Evolutionary conservation across 176 grass and related monocot species (phyloP).

Genomic region (Panicum miliaceum): DNA sequence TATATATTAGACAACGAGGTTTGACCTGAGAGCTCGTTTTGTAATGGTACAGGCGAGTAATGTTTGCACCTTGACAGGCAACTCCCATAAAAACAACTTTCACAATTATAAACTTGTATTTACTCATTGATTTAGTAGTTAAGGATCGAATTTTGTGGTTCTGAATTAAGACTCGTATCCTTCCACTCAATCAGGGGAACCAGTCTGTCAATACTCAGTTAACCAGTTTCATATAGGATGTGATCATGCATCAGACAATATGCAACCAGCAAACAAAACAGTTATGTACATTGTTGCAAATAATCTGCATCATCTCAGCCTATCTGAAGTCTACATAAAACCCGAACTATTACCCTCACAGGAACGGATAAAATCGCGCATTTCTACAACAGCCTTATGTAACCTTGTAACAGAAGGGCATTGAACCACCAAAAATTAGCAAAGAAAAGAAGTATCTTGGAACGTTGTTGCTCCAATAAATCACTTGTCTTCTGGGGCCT

Average conservation of each 20-base stretch:
- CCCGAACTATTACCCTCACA: not conserved
- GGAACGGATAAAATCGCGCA: not conserved
- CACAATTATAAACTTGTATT: not conserved
- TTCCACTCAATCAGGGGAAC: not conserved
- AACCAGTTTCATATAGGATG: conserved; percentile 9
- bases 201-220: not conserved
- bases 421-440: conserved; percentile 27
- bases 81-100: not conserved
- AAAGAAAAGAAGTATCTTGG: not conserved
- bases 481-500: conserved; percentile 19
- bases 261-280: conserved; percentile 1
- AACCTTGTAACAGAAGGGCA: conserved; percentile 21
- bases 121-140: not conserved
- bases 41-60: not conserved
- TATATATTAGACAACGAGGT: not conserved
- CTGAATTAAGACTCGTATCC: not conserved
- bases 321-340: conserved; percentile 45
- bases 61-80: not conserved
- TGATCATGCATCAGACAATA: not conserved
- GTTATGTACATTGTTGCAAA: conserved; percentile 48
- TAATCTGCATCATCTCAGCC: conserved; percentile 24
- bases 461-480: conserved; percentile 43
- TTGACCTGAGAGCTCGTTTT: not conserved
- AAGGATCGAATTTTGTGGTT: not conserved
- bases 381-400: conserved; percentile 45